Base-by-base conservation (phyloP, 208 protist genomes). In the Angomonas deanei region DNA sequence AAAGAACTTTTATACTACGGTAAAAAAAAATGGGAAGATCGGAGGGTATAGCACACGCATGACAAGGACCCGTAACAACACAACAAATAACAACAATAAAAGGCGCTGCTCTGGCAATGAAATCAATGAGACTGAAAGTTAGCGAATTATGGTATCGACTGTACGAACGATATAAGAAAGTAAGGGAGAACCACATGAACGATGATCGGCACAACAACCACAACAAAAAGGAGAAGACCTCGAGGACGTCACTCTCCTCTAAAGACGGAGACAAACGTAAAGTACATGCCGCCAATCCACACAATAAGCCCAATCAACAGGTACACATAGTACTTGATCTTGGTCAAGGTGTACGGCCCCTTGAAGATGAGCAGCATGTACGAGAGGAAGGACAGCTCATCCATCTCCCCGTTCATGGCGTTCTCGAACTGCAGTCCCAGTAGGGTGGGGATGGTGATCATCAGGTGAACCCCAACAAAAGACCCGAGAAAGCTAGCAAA, bases 401-500 rank as follows among this genome's bases (percentile, higher is more conserved):
- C 66, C 38, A 47, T 57, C 39, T 70, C 66, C 8, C 60, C 70
- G 21, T 59, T 66, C 21, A 86, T 23, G 1, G 81, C 64, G 60
- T 76, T 65, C 28, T 84, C 74, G 10, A 76, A 62, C 64, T 84
- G 70, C 31, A 91, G 54, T 5, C 64, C 74, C 21, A 93, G 74
- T 27, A 86, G 70, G 15, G 84, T 68, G 1, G 80, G 84, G 19
- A 93, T 74, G 32, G 84, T 86, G 36, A 89, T 73, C 82, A 88
- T 91, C 42, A 93, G 77, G 66, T 91, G 84, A 23, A 93, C 82
- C 1, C 80, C 87, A 0, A 69, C 82, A 66, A 93, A 89, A 6
- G 79, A 78, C 21, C 84, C 87, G n/a, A 88, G 72, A 39, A 93
- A 91, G 58, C 84, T 86, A 36, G 82, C 82, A 61, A 91, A 80